Base-by-base conservation (phyloP, 208 protist genomes). In the Angomonas ambiguus region DNA sequence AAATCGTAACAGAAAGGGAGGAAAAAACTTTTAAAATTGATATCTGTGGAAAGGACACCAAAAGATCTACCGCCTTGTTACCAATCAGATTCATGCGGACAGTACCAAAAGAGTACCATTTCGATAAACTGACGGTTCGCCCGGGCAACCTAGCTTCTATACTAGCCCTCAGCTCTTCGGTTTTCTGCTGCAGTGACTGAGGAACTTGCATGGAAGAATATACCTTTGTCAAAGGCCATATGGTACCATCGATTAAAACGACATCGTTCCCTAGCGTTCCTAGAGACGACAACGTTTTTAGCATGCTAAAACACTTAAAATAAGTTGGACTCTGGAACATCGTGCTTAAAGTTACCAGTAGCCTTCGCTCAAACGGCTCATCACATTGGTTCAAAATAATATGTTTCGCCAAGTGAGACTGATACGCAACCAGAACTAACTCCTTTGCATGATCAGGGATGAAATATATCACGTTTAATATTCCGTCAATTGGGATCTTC, bases 391-490 rank as follows among this genome's bases (percentile, higher is more conserved):
- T 67, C 20, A 67, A 41, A n/a, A 86, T 63, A 1, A 86, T 56
- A 11, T 77, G 62, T 25, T 67, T 70, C 18, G 76, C 73, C 48
- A 86, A 66, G n/a, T 75, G 53, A 11, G 22, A 60, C 31, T 76
- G 80, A 49, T 83, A 79, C 0, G 67, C 42, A 0, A 61, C 28
- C 0, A 82, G 72, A 63, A 86, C 79, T 0, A 49, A 53, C 27
- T 86, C 80, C 51, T 80, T 82, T 22, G 71, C 72, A 3, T 51
- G 42, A 41, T 85, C 79, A 6, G 79, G 79, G 8, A 85, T 53
- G 48, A 85, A 85, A 51, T 74, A 81, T 53, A 77, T 82, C 16
- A 85, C 67, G 30, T 75, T 73, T 20, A 85, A 55, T 34, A 77
- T 62, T 51, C 81, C 74, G 33, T 78, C 79, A 24, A 81, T 75